Percentiles rank a stretch among this genome's conserved stretches.
phyloP scores from a whole-genome alignment of 805 yeast species.

The Candida takata region DNA sequence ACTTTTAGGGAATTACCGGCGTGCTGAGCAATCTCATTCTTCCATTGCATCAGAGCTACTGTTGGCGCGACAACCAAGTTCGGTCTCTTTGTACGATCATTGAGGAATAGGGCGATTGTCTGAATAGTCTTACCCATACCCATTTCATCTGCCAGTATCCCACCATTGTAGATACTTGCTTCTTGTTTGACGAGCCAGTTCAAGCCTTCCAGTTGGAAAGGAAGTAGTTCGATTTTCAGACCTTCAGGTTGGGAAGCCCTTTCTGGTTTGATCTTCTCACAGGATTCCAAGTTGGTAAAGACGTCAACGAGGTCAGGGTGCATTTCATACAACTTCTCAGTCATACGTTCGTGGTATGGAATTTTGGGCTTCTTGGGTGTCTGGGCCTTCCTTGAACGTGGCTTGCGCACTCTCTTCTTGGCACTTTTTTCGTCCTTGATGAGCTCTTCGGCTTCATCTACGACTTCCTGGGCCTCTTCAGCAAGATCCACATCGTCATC shows the following conservation, averaged over 20 bases:
- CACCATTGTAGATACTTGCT: conserved; percentile 72
- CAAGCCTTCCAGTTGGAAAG: conserved; percentile 91
- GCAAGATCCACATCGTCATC: conserved; percentile 12
- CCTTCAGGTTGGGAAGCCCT: conserved; percentile 71
- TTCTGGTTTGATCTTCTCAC: conserved; percentile 41
- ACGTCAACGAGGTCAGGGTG: conserved; percentile 77
- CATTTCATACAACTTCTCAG: conserved; percentile 56
- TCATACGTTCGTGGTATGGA: conserved; percentile 63
- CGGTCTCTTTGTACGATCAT: conserved; percentile 60
- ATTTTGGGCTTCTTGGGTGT: conserved; percentile 40
- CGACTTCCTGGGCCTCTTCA: conserved; percentile 11
- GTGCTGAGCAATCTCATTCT: conserved; percentile 81
- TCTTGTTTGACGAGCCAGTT: conserved; percentile 87
- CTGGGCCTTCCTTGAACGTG: conserved; percentile 13
- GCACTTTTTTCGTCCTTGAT: conserved; percentile 9
- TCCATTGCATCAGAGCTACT: conserved; percentile 98
- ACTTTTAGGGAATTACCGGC: conserved; percentile 65
- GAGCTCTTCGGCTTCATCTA: conserved; percentile 18
- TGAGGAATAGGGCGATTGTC: conserved; percentile 80
- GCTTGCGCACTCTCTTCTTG: conserved; percentile 17
- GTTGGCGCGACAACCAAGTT: conserved; percentile 94
- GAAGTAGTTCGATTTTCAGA: conserved; percentile 66
- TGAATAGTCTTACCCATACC: conserved; percentile 99
- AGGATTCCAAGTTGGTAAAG: conserved; percentile 53
- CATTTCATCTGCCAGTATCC: conserved; percentile 97